Conservation (phyloP, 495 filamentous ascomycete genomes). For the Talaromyces liani region DNA sequence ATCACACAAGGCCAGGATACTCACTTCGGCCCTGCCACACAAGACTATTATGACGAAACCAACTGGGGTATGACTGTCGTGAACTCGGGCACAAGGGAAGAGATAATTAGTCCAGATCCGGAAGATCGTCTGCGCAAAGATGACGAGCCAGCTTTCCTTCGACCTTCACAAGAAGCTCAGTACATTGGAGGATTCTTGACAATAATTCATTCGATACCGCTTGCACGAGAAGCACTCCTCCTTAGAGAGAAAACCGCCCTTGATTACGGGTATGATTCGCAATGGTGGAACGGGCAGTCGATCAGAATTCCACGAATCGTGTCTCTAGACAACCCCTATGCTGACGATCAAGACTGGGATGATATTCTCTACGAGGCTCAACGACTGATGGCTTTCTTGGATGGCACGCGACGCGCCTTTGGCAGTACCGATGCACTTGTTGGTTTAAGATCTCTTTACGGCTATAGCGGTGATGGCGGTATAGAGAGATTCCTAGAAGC, state of each 20-base stretch:
- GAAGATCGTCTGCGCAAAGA: slow-evolving; percentile 50
- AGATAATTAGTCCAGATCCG: slow-evolving; percentile 52
- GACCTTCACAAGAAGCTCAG: slow-evolving; percentile 49
- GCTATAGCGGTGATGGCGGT: slow-evolving; percentile 25
- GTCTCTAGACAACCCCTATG: slow-evolving; percentile 36
- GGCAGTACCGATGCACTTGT: slow-evolving; percentile 60
- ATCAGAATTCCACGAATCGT: slow-evolving; percentile 54
- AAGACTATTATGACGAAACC: slow-evolving; percentile 59
- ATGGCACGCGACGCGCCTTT: slow-evolving; percentile 71
- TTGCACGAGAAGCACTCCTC: slow-evolving; percentile 67
- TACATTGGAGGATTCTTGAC: slow-evolving; percentile 64
- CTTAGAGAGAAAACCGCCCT: slow-evolving; percentile 38
- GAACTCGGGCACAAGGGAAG: slow-evolving; percentile 48
- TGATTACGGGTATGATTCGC: slow-evolving; percentile 60
- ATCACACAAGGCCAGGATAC: slow-evolving; percentile 28
- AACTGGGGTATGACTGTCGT: slow-evolving; percentile 70
- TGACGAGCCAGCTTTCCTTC: slow-evolving; percentile 64
- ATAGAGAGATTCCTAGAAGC: slow-evolving; percentile 29
- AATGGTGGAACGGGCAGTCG: slow-evolving; percentile 79
- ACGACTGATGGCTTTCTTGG: slow-evolving; percentile 81
- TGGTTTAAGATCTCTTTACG: slow-evolving; percentile 32
- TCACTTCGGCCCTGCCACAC: slow-evolving; percentile 68
- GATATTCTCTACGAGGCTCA: slow-evolving; percentile 50
- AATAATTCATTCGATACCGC: slow-evolving; percentile 79
- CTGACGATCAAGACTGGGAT: slow-evolving; percentile 30